These are phyloP conservation scores for Xanthoconium stramineum DNA, from an alignment of 768 basidiomycete genomes.

Conservation along the genomic window DNA sequence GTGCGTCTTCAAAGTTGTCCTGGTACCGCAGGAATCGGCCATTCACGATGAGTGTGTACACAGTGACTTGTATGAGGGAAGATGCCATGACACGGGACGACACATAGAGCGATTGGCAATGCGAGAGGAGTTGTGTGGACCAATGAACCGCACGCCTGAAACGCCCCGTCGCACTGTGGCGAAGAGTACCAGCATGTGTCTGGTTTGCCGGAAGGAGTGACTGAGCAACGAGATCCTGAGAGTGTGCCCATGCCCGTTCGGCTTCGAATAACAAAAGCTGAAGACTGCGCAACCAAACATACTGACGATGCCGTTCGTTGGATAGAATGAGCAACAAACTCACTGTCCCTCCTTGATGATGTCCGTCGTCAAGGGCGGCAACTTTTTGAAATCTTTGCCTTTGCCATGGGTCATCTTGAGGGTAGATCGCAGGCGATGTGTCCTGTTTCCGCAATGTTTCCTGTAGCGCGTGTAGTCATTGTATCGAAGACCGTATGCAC, in stretches of 20 bases:
- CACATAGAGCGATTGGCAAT: slow-evolving; percentile 62
- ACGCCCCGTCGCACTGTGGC: slow-evolving; percentile 73
- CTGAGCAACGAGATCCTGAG: slow-evolving; percentile 67
- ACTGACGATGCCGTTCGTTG: slow-evolving; percentile 7
- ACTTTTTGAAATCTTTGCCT: slow-evolving; percentile 86
- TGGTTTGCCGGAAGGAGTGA: slow-evolving; percentile 51
- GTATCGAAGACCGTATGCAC: slow-evolving; percentile 86
- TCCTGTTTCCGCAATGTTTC: slow-evolving; percentile 89
- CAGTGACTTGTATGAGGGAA: slow-evolving; percentile 63
- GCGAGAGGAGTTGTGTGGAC: slow-evolving; percentile 73
- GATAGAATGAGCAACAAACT: slow-evolving; percentile 28
- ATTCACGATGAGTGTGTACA: slow-evolving; percentile 77
- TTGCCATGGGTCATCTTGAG: slow-evolving; percentile 87
- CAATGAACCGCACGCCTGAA: slow-evolving; percentile 78
- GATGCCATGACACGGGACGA: slow-evolving; percentile 51
- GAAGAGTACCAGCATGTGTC: slow-evolving; percentile 51
- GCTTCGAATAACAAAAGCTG: slow-evolving; percentile 86
- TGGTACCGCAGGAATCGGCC: slow-evolving; percentile 81
- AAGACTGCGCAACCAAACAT: slow-evolving; percentile 43
- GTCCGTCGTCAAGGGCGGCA: slow-evolving; percentile 64
- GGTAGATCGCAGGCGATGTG: slow-evolving; percentile 80
- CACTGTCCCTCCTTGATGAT: slow-evolving; percentile 83
- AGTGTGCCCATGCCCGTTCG: slow-evolving; percentile 89
- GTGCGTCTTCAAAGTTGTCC: slow-evolving; percentile 70
- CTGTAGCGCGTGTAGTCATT: slow-evolving; percentile 89